Base-by-base conservation (phyloP, 2,329 filamentous ascomycete species). In the Nigrospora oryzae region DNA sequence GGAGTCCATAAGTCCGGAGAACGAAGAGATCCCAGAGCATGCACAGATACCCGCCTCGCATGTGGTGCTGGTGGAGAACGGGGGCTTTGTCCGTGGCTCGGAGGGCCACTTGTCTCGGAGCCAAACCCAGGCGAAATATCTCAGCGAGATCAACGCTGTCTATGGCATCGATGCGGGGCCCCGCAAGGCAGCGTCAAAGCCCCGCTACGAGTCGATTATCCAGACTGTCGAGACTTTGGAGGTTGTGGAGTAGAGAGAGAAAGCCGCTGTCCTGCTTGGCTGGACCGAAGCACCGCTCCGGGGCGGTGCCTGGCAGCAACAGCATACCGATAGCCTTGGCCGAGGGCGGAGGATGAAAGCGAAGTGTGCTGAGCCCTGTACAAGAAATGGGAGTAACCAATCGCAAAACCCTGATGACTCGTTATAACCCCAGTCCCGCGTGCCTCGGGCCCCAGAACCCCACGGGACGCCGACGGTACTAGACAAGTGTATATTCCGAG, bases 131-230 rank as follows among this genome's bases (percentile, higher is more conserved):
- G 36, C 34, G 14, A 47, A 44, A 35, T 47, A 36, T 31, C 32
- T 31, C n/a, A 38, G 35, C 30, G 23, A 44, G 5, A 47, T 47
- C 19, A 38, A 44, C 19, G 15, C 16, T 15, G 46, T 47, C 23
- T 47, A 47, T 15, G 46, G 46, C 12, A 15, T 28, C n/a, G 42
- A 33, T 16, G 15, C 34, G 11, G 40, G 37, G 28, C 40, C 37
- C 19, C n/a, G 30, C 3, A 34, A 32, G 12, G 30, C 36, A 0
- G 15, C 28, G 11, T 36, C 32, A 13, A 19, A 36, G 38, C 46
- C 46, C 14, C 34, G 46, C n/a, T 47, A 44, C 35, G 39, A 47
- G 38, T 47, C 46, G 28, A 47, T 47, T 4, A 42, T 47, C 13
- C 42, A 44, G 31, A 47, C 46, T 30, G 41, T 41, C 16, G 46